Conservation (phyloP, 768 basidiomycete genomes). For the Tephrocybe sp. region DNA sequence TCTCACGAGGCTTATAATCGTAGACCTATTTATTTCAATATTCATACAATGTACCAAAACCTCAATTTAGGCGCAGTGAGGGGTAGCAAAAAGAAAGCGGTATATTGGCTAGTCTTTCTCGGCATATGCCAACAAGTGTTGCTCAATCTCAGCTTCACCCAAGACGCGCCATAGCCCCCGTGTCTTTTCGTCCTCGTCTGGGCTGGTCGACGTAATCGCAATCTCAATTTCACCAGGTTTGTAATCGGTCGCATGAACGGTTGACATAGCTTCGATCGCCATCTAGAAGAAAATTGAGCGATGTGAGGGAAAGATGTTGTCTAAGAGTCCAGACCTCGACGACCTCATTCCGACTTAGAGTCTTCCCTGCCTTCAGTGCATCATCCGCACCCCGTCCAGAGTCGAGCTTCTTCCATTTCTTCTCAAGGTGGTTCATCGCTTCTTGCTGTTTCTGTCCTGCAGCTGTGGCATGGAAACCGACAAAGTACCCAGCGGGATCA, state of each 20-base stretch:
- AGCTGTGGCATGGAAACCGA: conserved; percentile 96
- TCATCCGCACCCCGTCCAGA: conserved; percentile 77
- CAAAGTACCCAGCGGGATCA: conserved; percentile 97
- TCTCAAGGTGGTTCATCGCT: conserved; percentile 97
- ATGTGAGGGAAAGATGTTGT: background rate
- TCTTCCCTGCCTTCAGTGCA: conserved; percentile 70
- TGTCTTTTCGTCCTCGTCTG: conserved; percentile 71
- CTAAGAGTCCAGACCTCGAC: conserved; percentile 68
- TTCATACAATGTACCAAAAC: conserved; percentile 7
- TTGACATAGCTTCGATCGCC: conserved; percentile 93
- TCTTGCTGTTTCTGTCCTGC: conserved; percentile 98
- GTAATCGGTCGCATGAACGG: conserved; percentile 93
- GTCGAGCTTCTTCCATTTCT: conserved; percentile 96
- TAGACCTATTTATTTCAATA: conserved; percentile 2
- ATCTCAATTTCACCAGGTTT: conserved; percentile 96
- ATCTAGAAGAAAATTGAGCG: conserved; percentile 47
- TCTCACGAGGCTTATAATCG: conserved; percentile 2
- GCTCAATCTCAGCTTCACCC: conserved; percentile 73
- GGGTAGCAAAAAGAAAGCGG: background rate
- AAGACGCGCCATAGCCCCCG: conserved; percentile 79
- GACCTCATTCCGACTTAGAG: conserved; percentile 70
- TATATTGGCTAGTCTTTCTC: conserved; percentile 69
- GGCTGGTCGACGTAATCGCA: conserved; percentile 78
- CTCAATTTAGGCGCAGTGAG: background rate
- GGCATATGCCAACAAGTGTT: conserved; percentile 79